Evolutionary conservation across 176 grass and related monocot genomes (phyloP), one percentile per base, ranked within the genome.

Genomic region (Thinopyrum elongatum): DNA sequence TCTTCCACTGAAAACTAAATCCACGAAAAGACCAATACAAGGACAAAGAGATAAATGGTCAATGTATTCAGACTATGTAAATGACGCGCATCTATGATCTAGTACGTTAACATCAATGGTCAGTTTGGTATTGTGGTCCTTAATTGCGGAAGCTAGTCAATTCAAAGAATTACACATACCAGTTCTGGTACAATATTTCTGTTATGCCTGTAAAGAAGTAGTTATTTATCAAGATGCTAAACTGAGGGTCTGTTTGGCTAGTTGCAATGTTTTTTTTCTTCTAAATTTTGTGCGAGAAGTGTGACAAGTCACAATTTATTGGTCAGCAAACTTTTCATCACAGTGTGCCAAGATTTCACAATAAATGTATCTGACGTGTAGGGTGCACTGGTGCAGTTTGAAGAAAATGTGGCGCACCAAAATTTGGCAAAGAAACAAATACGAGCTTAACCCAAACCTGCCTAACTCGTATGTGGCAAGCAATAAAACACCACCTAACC

Each of bases 101-200:
- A 74, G 14, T 17, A 13, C 15, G 15, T 30, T 66, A 6, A 15
- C 7, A 74, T 74, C 16, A 44, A 72, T n/a, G 34, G 34, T 12
- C 21, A 86, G 51, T 26, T 60, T 86, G 34, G 34, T 60, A 67
- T 19, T 79, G 12, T 31, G 1, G 22, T 6, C 25, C 39, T 77
- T 15, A 42, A 70, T 10, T 82, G 23, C 11, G 22, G 29, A 69
- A 82, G 47, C 29, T 51, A 55, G 12, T 25, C 15, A 44, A 10
- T 33, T 72, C 65, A 86, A 15, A 80, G 21, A 78, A 85, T 55
- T 57, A 57, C 42, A 21, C 29, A 42, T 27, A 17, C 47, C 2
- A 78, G 28, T 64, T 84, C 12, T 41, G 76, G 44, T 27, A 41
- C 72, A 85, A 69, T 67, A 77, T 30, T 2, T 69, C 4, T 69